Conservation (phyloP, 768 basidiomycete species). For the Naematelia aurantialba region DNA sequence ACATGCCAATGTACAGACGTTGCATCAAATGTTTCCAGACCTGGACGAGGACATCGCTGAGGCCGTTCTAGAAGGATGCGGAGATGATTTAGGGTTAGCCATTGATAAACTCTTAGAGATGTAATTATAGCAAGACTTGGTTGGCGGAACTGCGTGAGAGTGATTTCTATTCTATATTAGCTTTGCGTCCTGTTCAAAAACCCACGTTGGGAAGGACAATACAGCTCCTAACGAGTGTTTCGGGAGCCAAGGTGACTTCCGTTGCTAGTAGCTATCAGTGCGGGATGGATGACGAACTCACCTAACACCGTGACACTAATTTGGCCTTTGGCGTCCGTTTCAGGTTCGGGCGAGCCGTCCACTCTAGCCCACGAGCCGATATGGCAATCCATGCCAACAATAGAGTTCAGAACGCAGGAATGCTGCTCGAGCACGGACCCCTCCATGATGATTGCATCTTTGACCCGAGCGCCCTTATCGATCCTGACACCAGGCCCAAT, state of each 20-base stretch:
- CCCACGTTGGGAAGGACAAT: conserved; percentile 53
- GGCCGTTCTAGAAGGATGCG: conserved; percentile 83
- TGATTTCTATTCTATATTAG: conserved; percentile 44
- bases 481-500: conserved; percentile 50
- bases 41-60: conserved; percentile 80
- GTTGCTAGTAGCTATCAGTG: conserved; percentile 40
- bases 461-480: conserved; percentile 51
- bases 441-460: conserved; percentile 53
- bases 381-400: conserved; percentile 52
- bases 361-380: conserved; percentile 54
- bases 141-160: conserved; percentile 48
- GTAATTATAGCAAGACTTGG: conserved; percentile 52
- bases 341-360: conserved; percentile 49
- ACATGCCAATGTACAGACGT: conserved; percentile 58
- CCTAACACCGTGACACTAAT: conserved; percentile 53
- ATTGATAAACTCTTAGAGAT: conserved; percentile 59
- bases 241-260: conserved; percentile 52
- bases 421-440: conserved; percentile 51
- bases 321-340: conserved; percentile 48
- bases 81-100: conserved; percentile 80
- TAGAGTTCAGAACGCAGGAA: conserved; percentile 51
- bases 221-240: conserved; percentile 52
- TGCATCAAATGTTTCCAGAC: conserved; percentile 82
- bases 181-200: background rate
- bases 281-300: conserved; percentile 22